These are phyloP conservation scores for Salvia sclarea DNA, from an alignment of 305 asterid species.

Conservation along the genomic window DNA sequence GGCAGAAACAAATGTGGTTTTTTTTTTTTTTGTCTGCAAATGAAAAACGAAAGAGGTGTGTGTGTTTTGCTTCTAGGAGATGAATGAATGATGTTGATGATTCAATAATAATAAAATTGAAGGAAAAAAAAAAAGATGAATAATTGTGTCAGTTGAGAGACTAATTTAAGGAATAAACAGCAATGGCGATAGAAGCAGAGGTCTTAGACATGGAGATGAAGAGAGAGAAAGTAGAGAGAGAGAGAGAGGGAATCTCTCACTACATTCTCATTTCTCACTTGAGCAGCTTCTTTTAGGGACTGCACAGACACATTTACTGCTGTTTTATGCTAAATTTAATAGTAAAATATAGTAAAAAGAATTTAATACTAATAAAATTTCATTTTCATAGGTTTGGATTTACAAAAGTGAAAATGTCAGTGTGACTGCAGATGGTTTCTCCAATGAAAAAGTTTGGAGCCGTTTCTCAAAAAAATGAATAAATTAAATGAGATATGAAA, in stretches of 20 bases:
- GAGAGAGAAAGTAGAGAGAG: slow-evolving; percentile 27
- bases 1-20: slow-evolving; percentile 5
- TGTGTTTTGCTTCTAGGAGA: slow-evolving; percentile 33
- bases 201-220: slow-evolving; percentile 20
- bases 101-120: background rate
- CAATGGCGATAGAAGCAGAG: slow-evolving; percentile 20
- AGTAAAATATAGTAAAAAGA: too few species aligned
- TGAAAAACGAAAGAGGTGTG: slow-evolving; percentile 25
- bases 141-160: slow-evolving; percentile 23
- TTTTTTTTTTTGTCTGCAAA: slow-evolving; percentile 17
- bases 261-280: slow-evolving; percentile 23
- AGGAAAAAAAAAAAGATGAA: background rate
- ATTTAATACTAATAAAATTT: too few species aligned
- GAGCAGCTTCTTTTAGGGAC: slow-evolving; percentile 22
- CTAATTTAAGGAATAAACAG: slow-evolving; percentile 26
- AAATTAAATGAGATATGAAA: too few species aligned
- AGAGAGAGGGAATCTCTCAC: slow-evolving; percentile 27
- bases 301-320: slow-evolving; percentile 20
- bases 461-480: background rate
- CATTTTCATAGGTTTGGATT: slow-evolving; percentile 2
- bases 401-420: slow-evolving; percentile 3
- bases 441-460: slow-evolving; percentile 9
- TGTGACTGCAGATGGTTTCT: slow-evolving; percentile 19
- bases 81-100: background rate
- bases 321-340: too few species aligned